Evolutionary conservation across 2,329 filamentous ascomycete species (phyloP).

Genomic region (Aureobasidium pullulans): DNA sequence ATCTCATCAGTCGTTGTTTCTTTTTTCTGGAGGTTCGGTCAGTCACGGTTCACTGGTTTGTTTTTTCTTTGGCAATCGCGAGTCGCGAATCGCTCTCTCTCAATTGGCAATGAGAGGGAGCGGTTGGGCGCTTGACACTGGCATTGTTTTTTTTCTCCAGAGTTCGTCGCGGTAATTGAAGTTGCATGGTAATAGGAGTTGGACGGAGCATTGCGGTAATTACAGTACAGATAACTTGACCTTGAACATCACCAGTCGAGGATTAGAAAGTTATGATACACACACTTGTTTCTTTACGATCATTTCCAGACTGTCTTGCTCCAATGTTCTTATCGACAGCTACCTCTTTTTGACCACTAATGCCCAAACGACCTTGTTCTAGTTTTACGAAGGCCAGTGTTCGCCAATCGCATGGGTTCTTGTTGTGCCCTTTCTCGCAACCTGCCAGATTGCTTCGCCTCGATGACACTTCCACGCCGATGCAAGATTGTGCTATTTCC

Average conservation of each 20-base stretch:
- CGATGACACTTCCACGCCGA: neutral
- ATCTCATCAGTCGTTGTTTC: neutral
- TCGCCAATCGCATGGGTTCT: neutral
- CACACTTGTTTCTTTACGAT: too few relatives aligned
- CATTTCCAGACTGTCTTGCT: too few relatives aligned
- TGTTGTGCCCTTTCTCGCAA: neutral
- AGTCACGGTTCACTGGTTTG: neutral
- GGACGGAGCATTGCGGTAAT: neutral
- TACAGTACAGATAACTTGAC: neutral
- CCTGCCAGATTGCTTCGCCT: neutral
- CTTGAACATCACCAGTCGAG: too few relatives aligned
- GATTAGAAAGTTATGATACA: too few relatives aligned
- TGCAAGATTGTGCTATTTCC: slow-evolving; percentile 6
- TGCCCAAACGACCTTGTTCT: slow-evolving; percentile 3
- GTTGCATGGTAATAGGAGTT: neutral
- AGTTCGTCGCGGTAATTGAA: neutral
- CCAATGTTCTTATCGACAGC: too few relatives aligned
- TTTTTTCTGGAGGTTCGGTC: neutral
- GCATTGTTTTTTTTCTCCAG: neutral
- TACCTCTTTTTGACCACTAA: neutral
- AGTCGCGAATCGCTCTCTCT: too few relatives aligned
- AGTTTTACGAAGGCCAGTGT: neutral
- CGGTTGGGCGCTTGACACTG: neutral
- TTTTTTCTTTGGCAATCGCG: neutral
- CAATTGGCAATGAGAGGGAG: too few relatives aligned